Evolutionary conservation across 331 rosid species (phyloP).

Genomic region (Pyracantha coccinea): DNA sequence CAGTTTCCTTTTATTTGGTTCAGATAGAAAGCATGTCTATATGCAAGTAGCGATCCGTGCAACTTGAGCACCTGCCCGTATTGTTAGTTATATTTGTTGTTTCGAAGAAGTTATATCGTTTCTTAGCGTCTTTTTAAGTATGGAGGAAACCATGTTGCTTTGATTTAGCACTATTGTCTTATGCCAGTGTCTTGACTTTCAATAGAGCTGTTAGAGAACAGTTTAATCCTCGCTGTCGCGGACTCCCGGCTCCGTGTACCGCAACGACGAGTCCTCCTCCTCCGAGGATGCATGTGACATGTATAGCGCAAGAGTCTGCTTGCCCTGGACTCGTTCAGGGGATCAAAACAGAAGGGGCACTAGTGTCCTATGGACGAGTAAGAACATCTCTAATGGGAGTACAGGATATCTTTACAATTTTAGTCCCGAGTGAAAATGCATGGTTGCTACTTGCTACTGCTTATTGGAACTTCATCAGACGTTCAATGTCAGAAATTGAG

Average conservation of each 20-base stretch:
- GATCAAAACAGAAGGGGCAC: neutral
- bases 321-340: neutral
- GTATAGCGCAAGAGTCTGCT: neutral
- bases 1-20: neutral
- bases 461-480: neutral
- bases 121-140: neutral
- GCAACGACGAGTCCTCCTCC: neutral
- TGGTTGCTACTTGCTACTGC: neutral
- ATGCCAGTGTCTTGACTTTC: neutral
- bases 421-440: neutral
- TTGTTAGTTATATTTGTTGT: neutral
- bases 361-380: neutral
- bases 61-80: neutral
- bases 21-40: neutral
- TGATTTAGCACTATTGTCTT: neutral
- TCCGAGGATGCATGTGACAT: neutral
- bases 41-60: neutral
- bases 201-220: neutral
- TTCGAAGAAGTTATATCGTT: neutral
- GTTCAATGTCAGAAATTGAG: neutral
- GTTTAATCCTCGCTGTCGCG: neutral
- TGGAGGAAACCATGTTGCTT: neutral
- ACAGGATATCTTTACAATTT: neutral
- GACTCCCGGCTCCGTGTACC: neutral
- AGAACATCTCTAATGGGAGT: neutral